Base-by-base conservation (phyloP, 2,329 filamentous ascomycete genomes). In the Coleophoma crateriformis region DNA sequence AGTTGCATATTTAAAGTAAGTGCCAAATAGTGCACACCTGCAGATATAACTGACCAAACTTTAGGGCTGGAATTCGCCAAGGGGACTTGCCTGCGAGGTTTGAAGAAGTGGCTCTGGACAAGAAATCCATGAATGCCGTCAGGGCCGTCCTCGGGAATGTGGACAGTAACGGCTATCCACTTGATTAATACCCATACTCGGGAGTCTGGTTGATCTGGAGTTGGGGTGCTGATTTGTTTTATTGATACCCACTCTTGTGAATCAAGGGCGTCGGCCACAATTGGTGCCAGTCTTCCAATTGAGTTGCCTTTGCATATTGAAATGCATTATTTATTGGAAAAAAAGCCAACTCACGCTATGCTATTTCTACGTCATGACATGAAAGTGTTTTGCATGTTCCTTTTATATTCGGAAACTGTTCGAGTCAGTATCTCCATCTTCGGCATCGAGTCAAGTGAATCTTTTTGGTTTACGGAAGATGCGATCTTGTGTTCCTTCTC, bases 1-100 rank as follows among this genome's bases (percentile, higher is more conserved):
- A 58, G 64, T 71, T 38, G 64, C 64, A 7, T 71, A 60, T 46
- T 47, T 75, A 3, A 70, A 69, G 72, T 75, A 59, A 62, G 69
- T 68, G 19, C 15, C 35, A 6, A 7, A 27, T 10, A 27, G 5
- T 27, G 6, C 8, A 2, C 14, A 38, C 12, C 7, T 38, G 35
- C 35, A 8, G 3, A 14, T 38, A 14, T 3, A 38, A 13, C 35
- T 38, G 35, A 38, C 15, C 13, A 7, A 13, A 6, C 11, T 38
- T 17, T 17, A 38, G 35, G 15, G 13, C 35, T 38, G 35, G 35
- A 7, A 38, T 38, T 6, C 4, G 14, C 11, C 13, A 38, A 17
- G 14, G 12, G 7, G 15, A 7, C 35, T 17, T 38, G 14, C 35
- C 35, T 12, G 12, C 11, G 14, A 38, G 12, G 8, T 33, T 50